Percentiles rank a stretch among this genome's conserved stretches.
These are phyloP conservation scores for Nothophytophthora sp. DNA, from an alignment of 352 stramenopile genomes.

Conservation along the genomic window DNA sequence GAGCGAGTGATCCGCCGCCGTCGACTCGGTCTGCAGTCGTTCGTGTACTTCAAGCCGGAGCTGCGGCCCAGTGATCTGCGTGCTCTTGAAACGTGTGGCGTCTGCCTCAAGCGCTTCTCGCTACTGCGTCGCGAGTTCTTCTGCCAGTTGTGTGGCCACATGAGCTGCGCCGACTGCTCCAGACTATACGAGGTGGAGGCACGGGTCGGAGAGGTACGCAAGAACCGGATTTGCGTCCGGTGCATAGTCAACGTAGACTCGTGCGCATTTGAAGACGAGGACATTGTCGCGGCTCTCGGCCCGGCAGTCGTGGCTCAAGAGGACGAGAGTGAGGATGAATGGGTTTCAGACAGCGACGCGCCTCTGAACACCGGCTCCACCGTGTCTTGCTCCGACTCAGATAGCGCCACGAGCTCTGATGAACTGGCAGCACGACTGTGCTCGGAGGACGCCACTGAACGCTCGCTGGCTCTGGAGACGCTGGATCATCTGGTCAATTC, in stretches of 20 bases:
- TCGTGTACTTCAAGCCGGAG: conserved; percentile 37
- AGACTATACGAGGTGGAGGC: conserved; percentile 55
- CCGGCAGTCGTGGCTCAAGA: conserved; percentile 39
- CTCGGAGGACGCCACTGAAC: conserved; percentile 19
- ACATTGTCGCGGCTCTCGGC: conserved; percentile 47
- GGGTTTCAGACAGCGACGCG: conserved; percentile 14
- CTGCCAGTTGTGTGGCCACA: conserved; percentile 60
- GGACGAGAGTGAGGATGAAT: conserved; percentile 17
- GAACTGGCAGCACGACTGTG: conserved; percentile 20
- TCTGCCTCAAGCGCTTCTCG: conserved; percentile 49
- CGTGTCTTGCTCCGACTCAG: conserved; percentile 25
- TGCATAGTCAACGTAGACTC: conserved; percentile 59
- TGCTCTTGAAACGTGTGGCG: conserved; percentile 26
- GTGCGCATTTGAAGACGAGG: conserved; percentile 63
- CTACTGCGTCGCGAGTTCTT: conserved; percentile 50
- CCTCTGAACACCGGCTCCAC: conserved; percentile 20
- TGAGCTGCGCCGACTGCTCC: conserved; percentile 57
- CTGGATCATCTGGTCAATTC: conserved; percentile 28
- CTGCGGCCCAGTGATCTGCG: conserved; percentile 11
- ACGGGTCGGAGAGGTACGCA: conserved; percentile 37
- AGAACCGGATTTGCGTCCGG: conserved; percentile 54
- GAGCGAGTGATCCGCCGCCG: conserved; percentile 70
- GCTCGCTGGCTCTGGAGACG: conserved; percentile 26
- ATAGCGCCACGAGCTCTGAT: conserved; percentile 20
- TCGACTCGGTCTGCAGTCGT: conserved; percentile 67